Percentiles rank a stretch among this genome's conserved stretches.
phyloP scores from a whole-genome alignment of 78 protist genomes.

The Polysphondylium violaceum region DNA sequence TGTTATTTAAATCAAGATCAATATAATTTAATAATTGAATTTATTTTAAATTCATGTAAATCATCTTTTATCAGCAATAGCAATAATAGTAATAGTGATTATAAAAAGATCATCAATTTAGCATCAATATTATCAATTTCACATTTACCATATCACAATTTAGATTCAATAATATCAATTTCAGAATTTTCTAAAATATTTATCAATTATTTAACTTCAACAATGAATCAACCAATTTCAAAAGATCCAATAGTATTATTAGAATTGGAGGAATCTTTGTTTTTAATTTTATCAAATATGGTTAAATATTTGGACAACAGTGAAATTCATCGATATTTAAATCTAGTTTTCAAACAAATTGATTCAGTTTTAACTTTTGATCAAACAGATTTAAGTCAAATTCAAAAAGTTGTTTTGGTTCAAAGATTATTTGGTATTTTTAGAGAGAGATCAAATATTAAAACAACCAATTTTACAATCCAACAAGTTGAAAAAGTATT shows the following conservation, averaged over 20 bases:
- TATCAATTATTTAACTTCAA: not conserved
- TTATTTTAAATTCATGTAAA: not conserved
- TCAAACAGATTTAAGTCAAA: not conserved
- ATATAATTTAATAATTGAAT: not conserved
- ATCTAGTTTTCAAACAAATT: not conserved
- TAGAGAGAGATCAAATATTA: slow-evolving; percentile 6
- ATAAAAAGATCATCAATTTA: not conserved
- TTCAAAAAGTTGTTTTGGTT: not conserved
- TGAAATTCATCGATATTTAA: not conserved
- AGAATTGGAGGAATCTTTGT: slow-evolving; percentile 23
- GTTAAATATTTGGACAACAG: not conserved
- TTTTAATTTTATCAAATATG: not conserved
- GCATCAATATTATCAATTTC: slow-evolving; percentile 14
- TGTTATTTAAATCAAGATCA: not conserved
- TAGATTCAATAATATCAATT: not conserved
- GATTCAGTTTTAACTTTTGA: not conserved
- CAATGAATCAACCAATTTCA: not conserved
- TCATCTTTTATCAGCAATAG: not conserved
- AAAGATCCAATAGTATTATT: not conserved
- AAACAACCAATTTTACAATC: not conserved
- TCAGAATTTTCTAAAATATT: not conserved
- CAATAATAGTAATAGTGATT: not conserved
- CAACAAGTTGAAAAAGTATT: not conserved
- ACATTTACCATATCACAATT: slow-evolving; percentile 5
- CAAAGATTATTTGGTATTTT: slow-evolving; percentile 31